phyloP scores from a whole-genome alignment of 148 eudicot genomes.

The Chenopodium formosanum region DNA sequence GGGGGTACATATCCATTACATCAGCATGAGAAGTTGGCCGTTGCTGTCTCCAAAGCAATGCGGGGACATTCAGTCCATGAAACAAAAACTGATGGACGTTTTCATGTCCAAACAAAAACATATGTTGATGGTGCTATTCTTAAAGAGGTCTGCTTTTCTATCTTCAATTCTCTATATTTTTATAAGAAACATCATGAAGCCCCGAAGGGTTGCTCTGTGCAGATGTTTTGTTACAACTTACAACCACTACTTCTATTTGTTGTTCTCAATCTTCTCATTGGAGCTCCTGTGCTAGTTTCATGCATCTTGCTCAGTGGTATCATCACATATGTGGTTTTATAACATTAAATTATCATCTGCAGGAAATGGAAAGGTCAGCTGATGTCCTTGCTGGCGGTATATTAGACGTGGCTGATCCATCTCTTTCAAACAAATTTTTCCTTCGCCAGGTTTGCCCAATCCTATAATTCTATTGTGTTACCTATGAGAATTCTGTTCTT shows the following conservation, averaged over 20 bases:
- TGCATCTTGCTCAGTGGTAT: conserved; percentile 5
- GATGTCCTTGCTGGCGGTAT: conserved; percentile 99
- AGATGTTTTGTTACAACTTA: not conserved
- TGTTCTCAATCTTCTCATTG: not conserved
- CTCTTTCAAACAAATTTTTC: conserved; percentile 83
- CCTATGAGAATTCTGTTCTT: not conserved
- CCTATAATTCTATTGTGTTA: not conserved
- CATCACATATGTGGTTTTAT: not conserved
- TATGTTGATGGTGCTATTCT: conserved; percentile 96
- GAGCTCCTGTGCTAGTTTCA: not conserved
- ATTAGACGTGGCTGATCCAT: conserved; percentile 92
- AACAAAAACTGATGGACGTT: conserved; percentile 92
- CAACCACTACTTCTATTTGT: not conserved
- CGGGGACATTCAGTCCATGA: conserved; percentile 94
- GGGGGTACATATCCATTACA: conserved; percentile 89
- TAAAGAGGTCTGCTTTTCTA: conserved; percentile 58
- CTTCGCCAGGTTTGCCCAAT: conserved; percentile 77
- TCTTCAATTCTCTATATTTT: conserved; percentile 3
- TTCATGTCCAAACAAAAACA: conserved; percentile 92
- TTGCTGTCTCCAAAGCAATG: conserved; percentile 96
- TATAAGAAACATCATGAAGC: not conserved
- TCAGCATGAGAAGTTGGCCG: conserved; percentile 92
- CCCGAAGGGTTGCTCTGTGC: too few relatives aligned
- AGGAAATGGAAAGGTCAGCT: conserved; percentile 99
- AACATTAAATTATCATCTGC: conserved; percentile 32